phyloP scores from a whole-genome alignment of 2,329 filamentous ascomycete genomes.

The Neofusicoccum laricinum region DNA sequence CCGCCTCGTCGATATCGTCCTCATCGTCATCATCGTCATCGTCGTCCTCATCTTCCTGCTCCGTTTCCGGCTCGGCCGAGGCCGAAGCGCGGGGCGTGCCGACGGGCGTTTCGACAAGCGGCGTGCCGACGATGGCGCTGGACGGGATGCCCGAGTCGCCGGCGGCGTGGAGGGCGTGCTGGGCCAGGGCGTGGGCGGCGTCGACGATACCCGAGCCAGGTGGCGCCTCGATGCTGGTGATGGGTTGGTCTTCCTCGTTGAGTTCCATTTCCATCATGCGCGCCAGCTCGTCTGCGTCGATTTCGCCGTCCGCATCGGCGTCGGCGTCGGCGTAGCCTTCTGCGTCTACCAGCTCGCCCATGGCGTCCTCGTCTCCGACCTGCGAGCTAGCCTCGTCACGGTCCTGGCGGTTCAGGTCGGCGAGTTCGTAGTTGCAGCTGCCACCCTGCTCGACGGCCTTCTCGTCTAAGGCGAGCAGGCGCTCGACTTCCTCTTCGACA shows the following conservation, averaged over 20 bases:
- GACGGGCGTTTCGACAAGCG: slow-evolving; percentile 27
- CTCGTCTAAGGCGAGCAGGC: slow-evolving; percentile 68
- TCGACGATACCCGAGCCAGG: slow-evolving; percentile 23
- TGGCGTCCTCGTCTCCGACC: slow-evolving; percentile 28
- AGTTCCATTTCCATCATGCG: slow-evolving; percentile 32
- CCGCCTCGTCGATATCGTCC: slow-evolving; percentile 50
- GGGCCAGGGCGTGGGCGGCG: slow-evolving; percentile 33
- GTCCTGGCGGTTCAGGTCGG: slow-evolving; percentile 31
- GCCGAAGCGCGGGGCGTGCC: slow-evolving; percentile 25
- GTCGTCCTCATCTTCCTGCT: slow-evolving; percentile 33
- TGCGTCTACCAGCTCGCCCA: slow-evolving; percentile 39
- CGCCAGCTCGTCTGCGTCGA: slow-evolving; percentile 37
- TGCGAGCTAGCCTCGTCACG: slow-evolving; percentile 4
- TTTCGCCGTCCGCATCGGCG: slow-evolving; percentile 33
- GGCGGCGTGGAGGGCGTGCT: slow-evolving; percentile 35
- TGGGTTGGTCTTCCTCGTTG: slow-evolving; percentile 28
- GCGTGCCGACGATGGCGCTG: slow-evolving; percentile 12
- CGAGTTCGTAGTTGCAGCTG: slow-evolving; percentile 57
- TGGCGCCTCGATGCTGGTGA: slow-evolving; percentile 19
- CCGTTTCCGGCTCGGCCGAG: slow-evolving; percentile 19
- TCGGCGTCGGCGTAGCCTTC: slow-evolving; percentile 46
- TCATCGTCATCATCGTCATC: slow-evolving; percentile 46
- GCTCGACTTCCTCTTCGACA: slow-evolving; percentile 75
- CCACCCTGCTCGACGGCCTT: slow-evolving; percentile 52
- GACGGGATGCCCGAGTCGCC: slow-evolving; percentile 19